phyloP scores from a whole-genome alignment of 768 basidiomycete genomes.

The Boletellus ananas region DNA sequence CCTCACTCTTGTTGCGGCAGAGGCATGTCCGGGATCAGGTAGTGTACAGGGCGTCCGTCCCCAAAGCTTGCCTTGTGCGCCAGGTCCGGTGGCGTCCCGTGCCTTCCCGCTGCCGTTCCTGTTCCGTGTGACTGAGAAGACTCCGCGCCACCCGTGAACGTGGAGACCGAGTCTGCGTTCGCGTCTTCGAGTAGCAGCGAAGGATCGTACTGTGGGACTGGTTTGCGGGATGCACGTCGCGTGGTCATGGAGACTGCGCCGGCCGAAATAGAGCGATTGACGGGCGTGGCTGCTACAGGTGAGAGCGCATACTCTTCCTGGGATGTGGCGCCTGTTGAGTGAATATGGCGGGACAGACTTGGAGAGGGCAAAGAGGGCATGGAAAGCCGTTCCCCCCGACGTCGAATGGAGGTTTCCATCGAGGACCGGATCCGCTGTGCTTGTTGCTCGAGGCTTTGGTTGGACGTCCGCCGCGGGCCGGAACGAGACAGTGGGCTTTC shows the following conservation, averaged over 20 bases:
- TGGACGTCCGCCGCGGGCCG: constrained; percentile 10
- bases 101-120: constrained; percentile 8
- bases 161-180: constrained; percentile 21
- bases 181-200: constrained; percentile 23
- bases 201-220: constrained; percentile 52
- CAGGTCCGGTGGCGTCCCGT: constrained; percentile 22
- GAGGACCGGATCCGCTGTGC: constrained; percentile 31
- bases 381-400: constrained; percentile 29
- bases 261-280: constrained; percentile 28
- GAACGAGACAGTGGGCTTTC: constrained; percentile 10
- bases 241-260: constrained; percentile 17
- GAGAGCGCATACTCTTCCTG: constrained; percentile 32
- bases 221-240: constrained; percentile 46
- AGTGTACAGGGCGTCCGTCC: constrained; percentile 46
- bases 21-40: constrained; percentile 60
- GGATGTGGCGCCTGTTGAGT: constrained; percentile 11
- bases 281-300: constrained; percentile 17
- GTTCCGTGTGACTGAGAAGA: constrained; percentile 30
- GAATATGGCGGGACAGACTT: constrained; percentile 12
- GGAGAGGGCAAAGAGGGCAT: constrained; percentile 24
- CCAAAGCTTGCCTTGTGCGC: constrained; percentile 45
- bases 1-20: constrained; percentile 28
- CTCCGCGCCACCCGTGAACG: constrained; percentile 18
- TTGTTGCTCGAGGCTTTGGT: constrained; percentile 26
- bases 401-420: constrained; percentile 25